Percentiles rank a stretch among this genome's conserved stretches.
Conservation (phyloP, 179 eudicot genomes). For the Spergularia azorica region DNA sequence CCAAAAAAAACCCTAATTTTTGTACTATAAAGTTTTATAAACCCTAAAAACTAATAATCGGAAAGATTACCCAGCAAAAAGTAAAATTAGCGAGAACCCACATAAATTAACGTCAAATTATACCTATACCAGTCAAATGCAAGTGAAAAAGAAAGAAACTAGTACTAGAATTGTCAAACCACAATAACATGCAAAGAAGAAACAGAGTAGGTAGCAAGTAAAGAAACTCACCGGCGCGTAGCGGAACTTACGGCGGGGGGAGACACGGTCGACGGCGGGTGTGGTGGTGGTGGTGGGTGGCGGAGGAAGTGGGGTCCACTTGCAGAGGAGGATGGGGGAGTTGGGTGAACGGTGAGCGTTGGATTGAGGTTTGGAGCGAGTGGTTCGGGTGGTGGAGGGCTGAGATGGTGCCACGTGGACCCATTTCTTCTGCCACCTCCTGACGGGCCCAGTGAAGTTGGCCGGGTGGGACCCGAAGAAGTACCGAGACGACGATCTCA, state of each 20-base stretch:
- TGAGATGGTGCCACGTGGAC: slow-evolving; percentile 50
- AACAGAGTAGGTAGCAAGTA: neutral
- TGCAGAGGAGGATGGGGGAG: slow-evolving; percentile 54
- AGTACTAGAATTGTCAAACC: neutral
- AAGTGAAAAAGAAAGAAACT: neutral
- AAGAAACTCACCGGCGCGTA: slow-evolving; percentile 43
- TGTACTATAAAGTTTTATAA: slow-evolving; percentile 1
- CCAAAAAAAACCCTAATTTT: slow-evolving; percentile 18
- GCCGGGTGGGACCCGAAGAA: slow-evolving; percentile 30
- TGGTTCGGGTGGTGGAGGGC: slow-evolving; percentile 35
- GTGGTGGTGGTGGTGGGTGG: slow-evolving; percentile 9
- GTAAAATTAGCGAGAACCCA: neutral
- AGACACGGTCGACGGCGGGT: slow-evolving; percentile 1
- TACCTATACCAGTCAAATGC: neutral
- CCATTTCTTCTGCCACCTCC: slow-evolving; percentile 94
- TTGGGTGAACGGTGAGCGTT: slow-evolving; percentile 27
- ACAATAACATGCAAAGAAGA: neutral
- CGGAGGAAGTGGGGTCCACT: slow-evolving; percentile 76
- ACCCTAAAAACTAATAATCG: neutral
- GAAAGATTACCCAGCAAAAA: neutral
- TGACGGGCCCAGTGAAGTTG: slow-evolving; percentile 73
- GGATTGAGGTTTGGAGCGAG: slow-evolving; percentile 28
- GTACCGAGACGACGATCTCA: slow-evolving; percentile 35
- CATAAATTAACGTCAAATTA: neutral
- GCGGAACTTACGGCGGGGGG: slow-evolving; percentile 32